A percentile compares a stretch with the other conserved stretches of the same genome.
phyloP scores from a whole-genome alignment of 345 rosid species.

The Lumnitzera racemosa region DNA sequence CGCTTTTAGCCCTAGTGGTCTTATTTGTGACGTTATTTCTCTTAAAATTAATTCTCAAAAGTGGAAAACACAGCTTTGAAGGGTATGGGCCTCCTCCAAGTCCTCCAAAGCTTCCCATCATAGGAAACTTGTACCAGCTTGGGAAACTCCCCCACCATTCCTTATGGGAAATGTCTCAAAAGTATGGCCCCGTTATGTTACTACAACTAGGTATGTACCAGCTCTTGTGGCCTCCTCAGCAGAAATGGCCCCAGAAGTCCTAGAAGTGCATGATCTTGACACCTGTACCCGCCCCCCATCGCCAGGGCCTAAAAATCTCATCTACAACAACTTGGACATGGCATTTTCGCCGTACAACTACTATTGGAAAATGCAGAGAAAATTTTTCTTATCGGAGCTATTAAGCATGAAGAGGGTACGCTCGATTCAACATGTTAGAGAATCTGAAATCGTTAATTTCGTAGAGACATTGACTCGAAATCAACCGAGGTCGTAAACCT shows the following conservation, averaged over 20 bases:
- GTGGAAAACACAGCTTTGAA: no score
- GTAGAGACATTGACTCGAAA: background rate
- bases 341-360: slow-evolving; percentile 1
- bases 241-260: background rate
- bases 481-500: background rate
- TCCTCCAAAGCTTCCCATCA: slow-evolving; percentile 2
- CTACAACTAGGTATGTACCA: slow-evolving; percentile 1
- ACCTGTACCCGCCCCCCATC: slow-evolving; percentile 2
- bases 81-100: slow-evolving; percentile 1
- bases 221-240: slow-evolving; percentile 1
- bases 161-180: background rate
- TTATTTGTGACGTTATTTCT: no score
- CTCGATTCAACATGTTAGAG: background rate
- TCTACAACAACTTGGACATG: slow-evolving; percentile 7
- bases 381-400: background rate
- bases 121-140: slow-evolving; percentile 6
- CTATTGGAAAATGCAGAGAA: slow-evolving; percentile 3
- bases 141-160: slow-evolving; percentile 2
- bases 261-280: slow-evolving; percentile 2
- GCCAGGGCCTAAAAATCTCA: background rate
- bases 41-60: no score
- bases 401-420: slow-evolving; percentile 4
- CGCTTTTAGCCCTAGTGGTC: no score
- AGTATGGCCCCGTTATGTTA: background rate
- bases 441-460: background rate